Evolutionary conservation across 192 early-diverging fungal species (phyloP), one percentile per base, ranked within the genome.

Genomic region (Diversispora eburnea): DNA sequence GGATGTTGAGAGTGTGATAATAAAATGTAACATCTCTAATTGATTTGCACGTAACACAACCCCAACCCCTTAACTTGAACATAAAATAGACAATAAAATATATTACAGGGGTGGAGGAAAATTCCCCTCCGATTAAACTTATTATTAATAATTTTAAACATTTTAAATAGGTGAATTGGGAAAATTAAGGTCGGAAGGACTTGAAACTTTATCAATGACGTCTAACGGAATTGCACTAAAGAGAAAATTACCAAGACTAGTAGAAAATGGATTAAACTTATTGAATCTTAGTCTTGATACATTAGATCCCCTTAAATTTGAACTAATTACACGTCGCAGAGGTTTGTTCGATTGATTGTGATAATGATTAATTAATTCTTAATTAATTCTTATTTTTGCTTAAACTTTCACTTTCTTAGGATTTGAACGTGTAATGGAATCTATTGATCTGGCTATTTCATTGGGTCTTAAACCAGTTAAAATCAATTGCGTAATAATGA

Each of bases 241-340:
- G 48, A 84, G 93, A 52, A 95, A 97, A 77, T 81, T 99, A 8
- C 86, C 88, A 8, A 68, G 72, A 5, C 76, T 97, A 73, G 83
- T 85, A 22, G 80, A 84, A 5, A 85, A 82, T 9, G 97, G 97
- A 3, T 79, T 99, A 73, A 92, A 97, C 74, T 80, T 89, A 10
- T 75, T 99, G 25, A 99, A 99, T 77, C 86, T 99, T 63, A 94
- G 92, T 55, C 75, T 99, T 61, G 97, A 99, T 77, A 97, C 97
- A 0, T 80, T 96, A 20, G 92, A 96, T 79, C 86, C 87, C 8
- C 80, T 86, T 72, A 90, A 92, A 75, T 99, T 99, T 81, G 91
- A 95, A 74, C 70, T 94, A 17, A 90, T 99, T 71, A 96, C 97
- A 4, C 79, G 97, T 10, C 84, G 97, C 52, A 88, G 87, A 75